A percentile compares a stretch with the other conserved stretches of the same genome.
phyloP scores from a whole-genome alignment of 2,329 filamentous ascomycete genomes.

The Phialophora verrucosa region DNA sequence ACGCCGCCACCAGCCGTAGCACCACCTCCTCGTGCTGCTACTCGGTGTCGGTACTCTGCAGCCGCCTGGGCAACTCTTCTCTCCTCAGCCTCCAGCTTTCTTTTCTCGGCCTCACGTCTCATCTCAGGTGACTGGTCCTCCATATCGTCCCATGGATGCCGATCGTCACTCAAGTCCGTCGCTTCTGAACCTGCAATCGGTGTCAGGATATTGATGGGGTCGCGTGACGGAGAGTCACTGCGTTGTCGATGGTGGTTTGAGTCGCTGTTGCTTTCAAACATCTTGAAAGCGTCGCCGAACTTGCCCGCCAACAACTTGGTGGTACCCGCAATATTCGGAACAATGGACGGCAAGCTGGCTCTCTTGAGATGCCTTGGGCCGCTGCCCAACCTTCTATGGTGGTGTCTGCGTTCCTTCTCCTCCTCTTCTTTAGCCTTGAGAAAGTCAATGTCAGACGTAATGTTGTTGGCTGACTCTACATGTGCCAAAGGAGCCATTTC shows the following conservation, averaged over 20 bases:
- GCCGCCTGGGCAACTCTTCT: constrained; percentile 85
- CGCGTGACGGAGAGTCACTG: constrained; percentile 53
- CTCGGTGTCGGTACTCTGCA: constrained; percentile 80
- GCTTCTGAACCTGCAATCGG: constrained; percentile 79
- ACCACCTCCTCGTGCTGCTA: constrained; percentile 65
- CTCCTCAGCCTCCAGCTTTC: constrained; percentile 83
- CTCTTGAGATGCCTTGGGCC: constrained; percentile 68
- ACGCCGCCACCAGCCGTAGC: constrained; percentile 51
- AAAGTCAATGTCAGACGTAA: constrained; percentile 82
- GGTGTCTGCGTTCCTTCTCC: constrained; percentile 63
- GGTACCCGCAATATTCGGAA: constrained; percentile 67
- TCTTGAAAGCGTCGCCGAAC: constrained; percentile 92
- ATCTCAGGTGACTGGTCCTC: constrained; percentile 84
- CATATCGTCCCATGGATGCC: constrained; percentile 66
- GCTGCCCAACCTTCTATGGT: constrained; percentile 61
- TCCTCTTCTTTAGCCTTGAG: constrained; percentile 74
- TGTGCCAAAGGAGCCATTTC: constrained; percentile 37
- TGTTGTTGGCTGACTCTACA: constrained; percentile 66
- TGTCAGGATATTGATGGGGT: constrained; percentile 59
- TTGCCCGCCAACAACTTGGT: constrained; percentile 85
- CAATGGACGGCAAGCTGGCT: constrained; percentile 69
- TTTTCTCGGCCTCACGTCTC: constrained; percentile 84
- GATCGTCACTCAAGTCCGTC: constrained; percentile 71
- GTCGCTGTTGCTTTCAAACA: constrained; percentile 71
- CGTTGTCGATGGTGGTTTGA: constrained; percentile 40